Conservation (phyloP, 2,329 filamentous ascomycete species). For the Epichloe hybrida region DNA sequence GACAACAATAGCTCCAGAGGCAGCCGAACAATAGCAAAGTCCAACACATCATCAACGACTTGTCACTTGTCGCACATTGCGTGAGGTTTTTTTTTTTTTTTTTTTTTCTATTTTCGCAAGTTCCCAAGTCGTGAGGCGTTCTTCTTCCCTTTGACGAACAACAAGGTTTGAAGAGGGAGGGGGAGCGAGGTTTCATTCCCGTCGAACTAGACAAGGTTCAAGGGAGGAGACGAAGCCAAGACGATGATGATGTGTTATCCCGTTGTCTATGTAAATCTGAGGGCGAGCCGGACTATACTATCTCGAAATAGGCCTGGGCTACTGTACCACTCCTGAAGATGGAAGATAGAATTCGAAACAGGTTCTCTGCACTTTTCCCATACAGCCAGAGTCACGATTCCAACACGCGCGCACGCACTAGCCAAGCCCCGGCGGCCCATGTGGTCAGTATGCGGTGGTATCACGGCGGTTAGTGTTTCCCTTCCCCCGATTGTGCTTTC, state of each 20-base stretch:
- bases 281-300: not conserved
- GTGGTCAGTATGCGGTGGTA: not conserved
- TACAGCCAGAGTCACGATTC: no score
- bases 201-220: not conserved
- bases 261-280: no score
- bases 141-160: not conserved
- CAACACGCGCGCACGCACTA: not conserved
- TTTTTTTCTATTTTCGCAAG: no score
- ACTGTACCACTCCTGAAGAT: not conserved
- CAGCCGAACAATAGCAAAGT: slow-evolving; percentile 16
- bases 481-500: not conserved
- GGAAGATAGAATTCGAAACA: not conserved
- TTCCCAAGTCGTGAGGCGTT: not conserved
- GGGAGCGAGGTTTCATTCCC: not conserved
- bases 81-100: no score
- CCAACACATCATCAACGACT: not conserved
- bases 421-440: not conserved
- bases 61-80: not conserved
- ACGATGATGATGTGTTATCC: no score
- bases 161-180: not conserved
- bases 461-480: not conserved
- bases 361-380: not conserved
- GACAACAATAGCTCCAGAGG: slow-evolving; percentile 19
- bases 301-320: not conserved
- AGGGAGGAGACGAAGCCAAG: not conserved